These are phyloP conservation scores for Arthrobotrys megalospora DNA, from an alignment of 2,329 filamentous ascomycete species.

Conservation along the genomic window DNA sequence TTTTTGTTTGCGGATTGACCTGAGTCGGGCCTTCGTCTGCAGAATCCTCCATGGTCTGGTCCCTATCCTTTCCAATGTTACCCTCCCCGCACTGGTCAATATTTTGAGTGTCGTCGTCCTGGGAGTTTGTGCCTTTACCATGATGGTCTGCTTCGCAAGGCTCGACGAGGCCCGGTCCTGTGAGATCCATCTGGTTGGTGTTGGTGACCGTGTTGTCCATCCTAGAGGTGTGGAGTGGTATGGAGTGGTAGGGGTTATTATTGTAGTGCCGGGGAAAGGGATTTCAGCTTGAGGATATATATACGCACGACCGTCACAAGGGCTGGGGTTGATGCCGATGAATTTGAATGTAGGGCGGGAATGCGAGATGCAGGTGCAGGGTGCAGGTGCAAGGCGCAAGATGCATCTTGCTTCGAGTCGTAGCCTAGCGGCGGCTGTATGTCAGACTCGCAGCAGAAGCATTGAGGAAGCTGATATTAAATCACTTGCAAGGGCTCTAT, in stretches of 20 bases:
- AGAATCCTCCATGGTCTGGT: background rate
- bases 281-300: too few species aligned
- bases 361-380: background rate
- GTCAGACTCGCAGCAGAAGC: too few species aligned
- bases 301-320: too few species aligned
- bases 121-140: background rate
- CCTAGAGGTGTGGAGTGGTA: background rate
- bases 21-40: background rate
- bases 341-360: too few species aligned
- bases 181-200: background rate
- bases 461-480: too few species aligned
- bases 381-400: background rate
- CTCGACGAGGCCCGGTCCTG: background rate
- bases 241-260: too few species aligned
- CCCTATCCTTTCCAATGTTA: background rate
- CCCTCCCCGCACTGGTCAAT: background rate
- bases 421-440: too few species aligned
- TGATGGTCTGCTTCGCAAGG: background rate
- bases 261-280: too few species aligned
- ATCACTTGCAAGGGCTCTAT: too few species aligned
- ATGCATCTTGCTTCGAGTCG: too few species aligned
- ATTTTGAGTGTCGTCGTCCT: background rate
- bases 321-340: too few species aligned
- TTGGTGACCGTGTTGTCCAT: background rate
- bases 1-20: background rate